Base-by-base conservation (phyloP, 441 rosid species). In the Heliophila coronopifolia region DNA sequence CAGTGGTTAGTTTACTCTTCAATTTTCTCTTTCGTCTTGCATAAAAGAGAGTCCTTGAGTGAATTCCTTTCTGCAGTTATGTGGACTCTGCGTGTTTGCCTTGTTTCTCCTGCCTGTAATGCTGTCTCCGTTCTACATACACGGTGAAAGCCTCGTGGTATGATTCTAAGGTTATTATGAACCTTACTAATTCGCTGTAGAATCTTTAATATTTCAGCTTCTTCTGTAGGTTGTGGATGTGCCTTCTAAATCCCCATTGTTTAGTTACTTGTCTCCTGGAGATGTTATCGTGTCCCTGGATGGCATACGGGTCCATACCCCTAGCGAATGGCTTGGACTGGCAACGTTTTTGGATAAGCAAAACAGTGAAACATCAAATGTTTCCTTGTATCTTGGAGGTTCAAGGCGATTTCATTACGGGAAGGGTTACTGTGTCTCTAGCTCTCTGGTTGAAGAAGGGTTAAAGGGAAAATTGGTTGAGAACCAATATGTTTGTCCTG, bases 371-470 rank as follows among this genome's bases (percentile, higher is more conserved):
- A 67, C 35, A 17, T 59, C 79, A n/a, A 77, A 71, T 58, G 56
- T 38, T 63, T 44, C 78, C 13, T 49, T 46, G 51, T 39, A 47
- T 69, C 19, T 60, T 26, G 45, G 42, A 59, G 68, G 67, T 36
- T 70, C 66, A 10, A 50, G 55, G 40, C 42, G 46, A 0, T 30
- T 56, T 34, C 53, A 55, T 65, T 58, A 57, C 32, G 69, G 69
- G 52, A 87, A 77, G 72, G 91, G 89, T 16, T 87, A 84, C 52
- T 87, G 95, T 58, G 72, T 84, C 16, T 83, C 87, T 44, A 30
- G 30, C 50, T 57, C 72, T 63, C 8, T 73, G 74, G 52, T 72
- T n/a, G 78, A 78, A 71, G 76, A 75, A 58, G 71, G 76, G 41
- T 26, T 47, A 44, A 55, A 65, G 25, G 67, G 67, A 36, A 56